phyloP scores from a whole-genome alignment of 805 yeast species.

The Starmera dryadoides region DNA sequence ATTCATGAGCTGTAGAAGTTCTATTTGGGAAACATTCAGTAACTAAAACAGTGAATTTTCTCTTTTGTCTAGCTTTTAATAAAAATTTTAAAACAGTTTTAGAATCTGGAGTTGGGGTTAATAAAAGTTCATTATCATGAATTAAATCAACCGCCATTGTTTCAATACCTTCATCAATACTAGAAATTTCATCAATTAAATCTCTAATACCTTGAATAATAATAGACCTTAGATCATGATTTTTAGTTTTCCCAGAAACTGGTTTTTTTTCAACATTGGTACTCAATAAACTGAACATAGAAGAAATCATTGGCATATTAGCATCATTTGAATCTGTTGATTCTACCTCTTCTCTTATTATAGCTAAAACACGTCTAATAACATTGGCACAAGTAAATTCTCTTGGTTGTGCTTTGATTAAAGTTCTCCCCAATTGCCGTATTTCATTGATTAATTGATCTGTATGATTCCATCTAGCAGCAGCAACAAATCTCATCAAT shows the following conservation, averaged over 20 bases:
- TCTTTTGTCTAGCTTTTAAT: conserved; percentile 77
- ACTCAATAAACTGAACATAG: conserved; percentile 84
- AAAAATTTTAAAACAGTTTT: conserved; percentile 83
- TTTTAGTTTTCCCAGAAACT: conserved; percentile 14
- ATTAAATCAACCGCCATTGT: conserved; percentile 87
- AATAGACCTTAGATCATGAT: conserved; percentile 68
- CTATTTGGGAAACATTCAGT: conserved; percentile 92
- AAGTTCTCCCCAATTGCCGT: conserved; percentile 61
- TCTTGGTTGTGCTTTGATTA: conserved; percentile 79
- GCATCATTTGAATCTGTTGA: conserved; percentile 24
- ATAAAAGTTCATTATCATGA: conserved; percentile 79
- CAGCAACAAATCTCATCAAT: conserved; percentile 80
- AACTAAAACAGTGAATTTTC: conserved; percentile 86
- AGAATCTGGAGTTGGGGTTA: conserved; percentile 94
- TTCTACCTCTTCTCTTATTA: conserved; percentile 80
- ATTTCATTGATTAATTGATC: conserved; percentile 66
- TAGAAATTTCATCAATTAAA: conserved; percentile 82
- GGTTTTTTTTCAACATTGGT: conserved; percentile 26
- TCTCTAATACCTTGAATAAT: conserved; percentile 91
- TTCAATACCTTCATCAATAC: conserved; percentile 86
- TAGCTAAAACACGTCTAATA: conserved; percentile 79
- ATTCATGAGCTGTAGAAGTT: conserved; percentile 64
- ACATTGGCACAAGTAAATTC: conserved; percentile 88
- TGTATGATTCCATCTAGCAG: conserved; percentile 79
- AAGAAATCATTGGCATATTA: conserved; percentile 52